Base-by-base conservation (phyloP, 768 basidiomycete species). In the Coprinellus aureogranulatus region DNA sequence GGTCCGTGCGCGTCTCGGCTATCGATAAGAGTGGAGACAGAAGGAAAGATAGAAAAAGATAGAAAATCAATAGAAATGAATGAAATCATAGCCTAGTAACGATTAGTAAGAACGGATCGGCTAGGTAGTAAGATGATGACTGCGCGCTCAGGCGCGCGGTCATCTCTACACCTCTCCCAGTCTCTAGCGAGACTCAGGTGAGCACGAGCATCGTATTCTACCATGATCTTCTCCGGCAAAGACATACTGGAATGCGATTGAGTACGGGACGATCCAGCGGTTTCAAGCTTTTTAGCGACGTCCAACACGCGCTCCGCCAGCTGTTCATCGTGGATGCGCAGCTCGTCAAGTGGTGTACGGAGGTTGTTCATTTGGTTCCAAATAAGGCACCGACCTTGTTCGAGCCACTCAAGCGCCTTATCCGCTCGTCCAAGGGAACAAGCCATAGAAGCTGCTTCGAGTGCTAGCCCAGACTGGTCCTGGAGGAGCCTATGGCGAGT, bases 391-490 rank as follows among this genome's bases (percentile, higher is more conserved):
- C 65, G 53, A 4, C 65, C 64, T 49, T 64, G 56, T 28, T 59
- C 52, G 6, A 59, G 50, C 51, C 51, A 58, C 27, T 58, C 57
- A 6, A 58, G 26, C 2, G 57, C 57, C 12, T 51, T 58, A 4
- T 68, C 54, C 14, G 62, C 51, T 4, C 68, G 58, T 11, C 55
- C 54, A 3, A 51, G 22, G 25, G 61, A 54, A 28, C 70, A 65
- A 2, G 70, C 71, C 20, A 62, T 63, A 8, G 66, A 60, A 1
- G 67, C 70, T 3, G 72, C 70, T 20, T 45, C 20, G 18, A 47
- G 4, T 1, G 57, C 27, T 11, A 58, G 16, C 20, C 4, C 18
- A 28, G 51, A 53, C 0, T 30, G 30, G 1, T 26, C n/a, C 9
- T 23, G n/a, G n/a, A 58, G 44, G 6, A 3, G 16, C 1, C 2